These are phyloP conservation scores for Alternaria brassicae DNA, from an alignment of 2,329 filamentous ascomycete genomes.

Conservation along the genomic window DNA sequence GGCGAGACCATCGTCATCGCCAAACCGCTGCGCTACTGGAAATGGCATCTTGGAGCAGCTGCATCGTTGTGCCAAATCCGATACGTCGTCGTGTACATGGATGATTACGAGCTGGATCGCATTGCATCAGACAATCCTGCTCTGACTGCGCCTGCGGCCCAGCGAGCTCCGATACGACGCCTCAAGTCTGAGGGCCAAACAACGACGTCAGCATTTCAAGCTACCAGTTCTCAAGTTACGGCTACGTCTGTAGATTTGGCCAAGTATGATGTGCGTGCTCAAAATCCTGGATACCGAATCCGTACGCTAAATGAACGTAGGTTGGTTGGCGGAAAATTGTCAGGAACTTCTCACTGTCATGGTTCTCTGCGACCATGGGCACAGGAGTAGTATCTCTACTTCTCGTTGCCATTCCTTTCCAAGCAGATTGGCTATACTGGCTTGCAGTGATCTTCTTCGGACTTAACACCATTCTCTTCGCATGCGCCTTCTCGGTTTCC, in stretches of 20 bases:
- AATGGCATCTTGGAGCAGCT: neutral
- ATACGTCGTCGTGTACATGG: conserved; percentile 25
- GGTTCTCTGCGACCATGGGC: conserved; percentile 61
- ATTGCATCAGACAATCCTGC: conserved; percentile 40
- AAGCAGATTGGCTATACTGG: conserved; percentile 64
- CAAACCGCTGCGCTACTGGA: neutral
- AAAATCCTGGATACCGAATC: neutral
- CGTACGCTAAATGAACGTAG: conserved; percentile 15
- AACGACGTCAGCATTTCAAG: conserved; percentile 7
- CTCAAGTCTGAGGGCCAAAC: conserved; percentile 20
- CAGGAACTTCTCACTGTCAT: conserved; percentile 48
- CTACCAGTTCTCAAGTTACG: conserved; percentile 3
- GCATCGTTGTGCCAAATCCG: neutral
- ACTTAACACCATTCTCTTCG: conserved; percentile 67
- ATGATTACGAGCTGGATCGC: conserved; percentile 38
- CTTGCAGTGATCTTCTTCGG: conserved; percentile 67
- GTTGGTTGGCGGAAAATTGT: conserved; percentile 48
- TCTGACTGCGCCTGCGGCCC: conserved; percentile 31
- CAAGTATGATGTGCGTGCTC: conserved; percentile 37
- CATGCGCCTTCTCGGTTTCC: conserved; percentile 61
- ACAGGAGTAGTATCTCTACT: conserved; percentile 72
- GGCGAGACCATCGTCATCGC: neutral
- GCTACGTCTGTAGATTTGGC: conserved; percentile 16
- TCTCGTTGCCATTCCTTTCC: conserved; percentile 68
- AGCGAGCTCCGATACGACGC: conserved; percentile 21